A percentile compares a stretch with the other conserved stretches of the same genome.
phyloP scores from a whole-genome alignment of 2,329 filamentous ascomycete genomes.

The Colletotrichum lupini region DNA sequence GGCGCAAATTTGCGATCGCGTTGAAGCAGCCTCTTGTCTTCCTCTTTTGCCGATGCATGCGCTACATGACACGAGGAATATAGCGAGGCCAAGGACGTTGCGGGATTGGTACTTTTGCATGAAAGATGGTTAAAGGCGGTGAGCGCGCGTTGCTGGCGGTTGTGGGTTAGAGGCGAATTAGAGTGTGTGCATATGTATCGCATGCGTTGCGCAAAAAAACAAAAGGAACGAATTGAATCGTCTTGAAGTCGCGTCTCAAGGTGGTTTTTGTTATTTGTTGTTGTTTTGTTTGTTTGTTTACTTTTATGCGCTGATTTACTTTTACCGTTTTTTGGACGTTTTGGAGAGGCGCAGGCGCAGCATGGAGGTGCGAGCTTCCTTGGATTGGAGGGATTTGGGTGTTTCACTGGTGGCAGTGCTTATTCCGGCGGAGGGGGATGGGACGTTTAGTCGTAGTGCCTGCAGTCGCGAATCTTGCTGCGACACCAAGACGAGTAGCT shows the following conservation, averaged over 20 bases:
- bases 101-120: constrained; percentile 26
- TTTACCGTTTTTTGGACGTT: not conserved
- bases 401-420: not conserved
- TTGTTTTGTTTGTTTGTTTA: constrained; percentile 12
- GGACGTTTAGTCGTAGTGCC: not conserved
- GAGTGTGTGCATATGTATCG: not conserved
- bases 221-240: no score
- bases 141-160: constrained; percentile 3
- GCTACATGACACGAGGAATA: no score
- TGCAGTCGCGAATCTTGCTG: constrained; percentile 7
- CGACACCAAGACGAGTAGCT: not conserved
- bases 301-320: not conserved
- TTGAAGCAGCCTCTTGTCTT: not conserved
- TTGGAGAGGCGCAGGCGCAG: not conserved
- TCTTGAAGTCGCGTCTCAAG: not conserved
- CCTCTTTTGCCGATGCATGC: not conserved
- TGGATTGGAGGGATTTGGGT: constrained; percentile 2
- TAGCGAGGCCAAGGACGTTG: constrained; percentile 22
- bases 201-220: not conserved
- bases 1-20: not conserved
- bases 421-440: not conserved
- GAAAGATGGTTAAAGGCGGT: constrained; percentile 13
- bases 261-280: not conserved
- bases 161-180: not conserved
- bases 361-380: not conserved